Evolutionary conservation across 2,329 filamentous ascomycete genomes (phyloP), one percentile per base, ranked within the genome.

Genomic region (Cryphonectria radicalis): DNA sequence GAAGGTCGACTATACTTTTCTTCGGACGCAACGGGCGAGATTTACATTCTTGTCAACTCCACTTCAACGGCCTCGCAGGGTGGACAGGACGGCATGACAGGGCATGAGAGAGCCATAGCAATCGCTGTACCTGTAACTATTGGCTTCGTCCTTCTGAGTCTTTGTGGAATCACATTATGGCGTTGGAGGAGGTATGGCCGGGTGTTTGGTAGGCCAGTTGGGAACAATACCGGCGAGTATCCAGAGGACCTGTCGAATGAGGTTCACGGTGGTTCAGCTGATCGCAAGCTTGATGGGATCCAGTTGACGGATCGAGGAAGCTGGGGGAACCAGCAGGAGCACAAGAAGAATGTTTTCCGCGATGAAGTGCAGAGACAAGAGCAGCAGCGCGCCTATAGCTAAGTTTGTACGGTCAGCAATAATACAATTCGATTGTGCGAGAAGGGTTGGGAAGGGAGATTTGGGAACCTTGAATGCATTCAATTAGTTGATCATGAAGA

Each of bases 21-120:
- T 64, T 88, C 85, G 2, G 90, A 92, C 77, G 78, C 83, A 19
- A 90, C 89, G 0, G 90, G 89, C 4, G 90, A 92, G 81, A 85
- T 92, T 46, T 92, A 88, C 74, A 84, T 91, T 3, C 76, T 89
- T 63, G 72, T 78, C 59, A 72, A 70, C 67, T 72, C 64, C 10
- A n/a, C 1, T 17, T 66, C 35, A 19, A 40, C 40, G 13, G 32
- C 22, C 17, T 40, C 35, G 17, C 11, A 22, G 32, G 60, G 35
- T 13, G 60, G 22, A 35, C 35, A 22, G 10, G 32, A 19, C 13
- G 60, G 60, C 22, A 3, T 40, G 25, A 43, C 40, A 28, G 35
- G n/a, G 1, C 62, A 22, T 19, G 22, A 46, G 4, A 64, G 42
- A 13, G 32, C 37, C 7, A 64, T 46, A 32, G 62, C 42, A 22